Evolutionary conservation across 306 rosid species (phyloP).

Genomic region (Dalbergia cultrata): DNA sequence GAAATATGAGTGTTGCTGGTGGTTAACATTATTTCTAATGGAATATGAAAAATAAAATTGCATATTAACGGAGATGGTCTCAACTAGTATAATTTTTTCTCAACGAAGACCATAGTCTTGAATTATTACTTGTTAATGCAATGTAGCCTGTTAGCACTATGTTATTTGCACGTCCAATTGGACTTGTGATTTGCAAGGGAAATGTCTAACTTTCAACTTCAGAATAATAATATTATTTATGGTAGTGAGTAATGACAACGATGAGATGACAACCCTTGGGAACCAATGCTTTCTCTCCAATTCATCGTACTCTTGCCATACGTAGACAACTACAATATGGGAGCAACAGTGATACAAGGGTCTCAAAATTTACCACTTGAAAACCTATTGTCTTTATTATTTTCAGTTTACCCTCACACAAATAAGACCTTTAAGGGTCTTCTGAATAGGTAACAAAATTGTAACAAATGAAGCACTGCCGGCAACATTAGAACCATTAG

Average conservation of each 20-base stretch:
- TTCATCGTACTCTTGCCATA: not conserved
- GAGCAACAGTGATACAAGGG: slow-evolving; percentile 36
- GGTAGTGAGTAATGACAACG: slow-evolving; percentile 24
- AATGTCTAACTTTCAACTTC: slow-evolving; percentile 22
- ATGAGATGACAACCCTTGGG: not conserved
- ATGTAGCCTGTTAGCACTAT: slow-evolving; percentile 16
- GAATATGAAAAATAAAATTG: slow-evolving; percentile 18
- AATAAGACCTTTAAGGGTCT: slow-evolving; percentile 16
- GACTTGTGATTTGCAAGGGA: slow-evolving; percentile 6
- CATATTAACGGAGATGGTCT: slow-evolving; percentile 24
- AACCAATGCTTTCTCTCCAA: slow-evolving; percentile 32
- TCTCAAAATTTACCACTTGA: slow-evolving; percentile 35
- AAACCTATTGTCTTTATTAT: slow-evolving; percentile 26
- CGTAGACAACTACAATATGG: slow-evolving; percentile 21
- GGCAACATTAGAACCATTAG: not conserved
- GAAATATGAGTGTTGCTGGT: slow-evolving; percentile 32
- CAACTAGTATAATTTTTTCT: slow-evolving; percentile 17
- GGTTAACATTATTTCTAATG: slow-evolving; percentile 33
- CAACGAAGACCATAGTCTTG: not conserved
- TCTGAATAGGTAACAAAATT: slow-evolving; percentile 45
- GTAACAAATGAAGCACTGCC: slow-evolving; percentile 38
- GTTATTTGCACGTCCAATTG: slow-evolving; percentile 37
- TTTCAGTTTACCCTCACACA: slow-evolving; percentile 17
- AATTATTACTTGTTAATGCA: slow-evolving; percentile 18
- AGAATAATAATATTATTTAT: slow-evolving; percentile 23